Evolutionary conservation across 2,329 filamentous ascomycete genomes (phyloP).

Genomic region (Basipetospora chlamydospora): DNA sequence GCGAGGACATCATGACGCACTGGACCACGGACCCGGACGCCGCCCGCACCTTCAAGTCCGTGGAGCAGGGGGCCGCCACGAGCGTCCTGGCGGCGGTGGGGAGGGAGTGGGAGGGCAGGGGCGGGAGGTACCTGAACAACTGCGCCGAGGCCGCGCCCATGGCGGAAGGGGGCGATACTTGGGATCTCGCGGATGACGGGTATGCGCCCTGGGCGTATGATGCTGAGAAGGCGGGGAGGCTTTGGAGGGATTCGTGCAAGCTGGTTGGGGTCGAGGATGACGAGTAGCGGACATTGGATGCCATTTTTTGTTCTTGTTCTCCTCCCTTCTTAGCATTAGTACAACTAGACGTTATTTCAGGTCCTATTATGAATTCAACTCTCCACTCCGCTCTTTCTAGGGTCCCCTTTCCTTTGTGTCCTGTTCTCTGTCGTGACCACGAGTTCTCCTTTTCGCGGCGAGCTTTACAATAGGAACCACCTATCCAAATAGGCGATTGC

Average conservation of each 20-base stretch:
- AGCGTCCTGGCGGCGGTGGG: constrained; percentile 27
- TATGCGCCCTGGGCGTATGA: constrained; percentile 19
- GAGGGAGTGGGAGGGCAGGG: constrained; percentile 27
- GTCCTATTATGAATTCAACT: no score
- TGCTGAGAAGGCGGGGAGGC: constrained; percentile 18
- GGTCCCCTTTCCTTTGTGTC: no score
- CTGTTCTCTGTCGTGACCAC: no score
- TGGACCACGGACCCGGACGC: constrained; percentile 6
- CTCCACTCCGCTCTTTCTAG: no score
- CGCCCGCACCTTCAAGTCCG: constrained; percentile 9
- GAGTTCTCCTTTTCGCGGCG: no score
- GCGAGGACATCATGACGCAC: neutral
- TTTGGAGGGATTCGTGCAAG: constrained; percentile 20
- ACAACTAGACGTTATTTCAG: no score
- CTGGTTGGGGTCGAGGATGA: constrained; percentile 4
- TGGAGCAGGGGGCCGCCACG: constrained; percentile 31
- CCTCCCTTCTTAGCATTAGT: no score
- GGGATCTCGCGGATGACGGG: constrained; percentile 5
- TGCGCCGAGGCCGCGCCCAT: constrained; percentile 17
- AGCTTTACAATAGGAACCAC: no score
- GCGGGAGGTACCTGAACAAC: constrained; percentile 29
- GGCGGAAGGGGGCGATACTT: constrained; percentile 1
- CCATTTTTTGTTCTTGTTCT: no score
- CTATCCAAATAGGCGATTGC: no score
- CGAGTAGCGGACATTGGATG: no score